Conservation (phyloP, 306 rosid species). For the Betula pendula region DNA sequence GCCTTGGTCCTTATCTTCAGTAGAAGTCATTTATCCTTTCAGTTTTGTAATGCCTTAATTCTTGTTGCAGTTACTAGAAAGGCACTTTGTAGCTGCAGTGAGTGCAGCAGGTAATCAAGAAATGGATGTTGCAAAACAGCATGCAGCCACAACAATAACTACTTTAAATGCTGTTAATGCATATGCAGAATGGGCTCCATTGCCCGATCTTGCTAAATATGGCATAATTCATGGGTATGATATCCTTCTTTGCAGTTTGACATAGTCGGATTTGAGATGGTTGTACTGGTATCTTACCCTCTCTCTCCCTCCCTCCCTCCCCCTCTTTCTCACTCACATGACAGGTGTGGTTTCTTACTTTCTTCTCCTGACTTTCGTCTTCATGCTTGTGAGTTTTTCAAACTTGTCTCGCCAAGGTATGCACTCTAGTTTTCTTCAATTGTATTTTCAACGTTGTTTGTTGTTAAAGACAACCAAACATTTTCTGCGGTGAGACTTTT, state of each 20-base stretch:
- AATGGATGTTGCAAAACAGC: slow-evolving; percentile 73
- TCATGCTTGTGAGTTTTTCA: slow-evolving; percentile 96
- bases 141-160: slow-evolving; percentile 75
- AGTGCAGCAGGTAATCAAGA: slow-evolving; percentile 75
- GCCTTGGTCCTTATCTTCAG: slow-evolving; percentile 31
- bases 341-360: slow-evolving; percentile 89
- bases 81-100: slow-evolving; percentile 80
- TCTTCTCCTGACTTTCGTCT: slow-evolving; percentile 90
- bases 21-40: slow-evolving; percentile 13
- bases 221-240: slow-evolving; percentile 90
- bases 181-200: slow-evolving; percentile 98
- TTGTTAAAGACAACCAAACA: neutral
- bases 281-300: slow-evolving; percentile 25
- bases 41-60: slow-evolving; percentile 32
- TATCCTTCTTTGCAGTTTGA: slow-evolving; percentile 32
- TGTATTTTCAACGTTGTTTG: neutral
- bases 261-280: slow-evolving; percentile 22
- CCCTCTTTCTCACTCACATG: slow-evolving; percentile 25
- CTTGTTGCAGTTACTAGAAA: slow-evolving; percentile 75
- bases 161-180: slow-evolving; percentile 85
- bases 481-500: slow-evolving; percentile 15
- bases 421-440: slow-evolving; percentile 23
- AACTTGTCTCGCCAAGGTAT: slow-evolving; percentile 85
- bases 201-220: slow-evolving; percentile 82
- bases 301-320: slow-evolving; percentile 12